Percentiles rank a stretch among this genome's conserved stretches.
Conservation (phyloP, 1,139 yeast species). For the Candida dubliniensis region DNA sequence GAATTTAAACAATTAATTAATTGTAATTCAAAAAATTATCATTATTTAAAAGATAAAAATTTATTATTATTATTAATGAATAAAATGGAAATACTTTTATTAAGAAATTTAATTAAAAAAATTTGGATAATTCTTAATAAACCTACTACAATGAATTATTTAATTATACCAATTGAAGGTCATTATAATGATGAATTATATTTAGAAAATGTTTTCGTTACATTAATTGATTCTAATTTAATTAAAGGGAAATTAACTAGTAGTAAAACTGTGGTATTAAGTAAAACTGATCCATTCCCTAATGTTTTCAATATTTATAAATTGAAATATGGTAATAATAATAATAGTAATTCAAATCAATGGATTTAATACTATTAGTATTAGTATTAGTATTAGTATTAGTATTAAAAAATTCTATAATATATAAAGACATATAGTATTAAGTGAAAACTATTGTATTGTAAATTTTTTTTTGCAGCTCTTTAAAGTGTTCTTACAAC, state of each 20-base stretch:
- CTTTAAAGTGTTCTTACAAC: too few relatives aligned
- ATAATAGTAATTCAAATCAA: slow-evolving; percentile 8
- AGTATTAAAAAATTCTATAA: too few relatives aligned
- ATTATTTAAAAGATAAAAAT: slow-evolving; percentile 35
- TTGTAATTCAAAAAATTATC: slow-evolving; percentile 29
- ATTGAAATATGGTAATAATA: slow-evolving; percentile 7
- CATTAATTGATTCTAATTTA: slow-evolving; percentile 53
- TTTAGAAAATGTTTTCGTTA: slow-evolving; percentile 49
- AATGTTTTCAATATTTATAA: slow-evolving; percentile 32
- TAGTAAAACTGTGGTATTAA: slow-evolving; percentile 44
- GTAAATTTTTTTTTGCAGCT: too few relatives aligned
- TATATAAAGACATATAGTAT: too few relatives aligned
- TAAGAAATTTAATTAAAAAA: slow-evolving; percentile 45
- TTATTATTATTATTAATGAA: slow-evolving; percentile 31
- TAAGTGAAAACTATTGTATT: too few relatives aligned
- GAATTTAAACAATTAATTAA: slow-evolving; percentile 31
- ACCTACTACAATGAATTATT: slow-evolving; percentile 32
- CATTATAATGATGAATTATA: slow-evolving; percentile 25
- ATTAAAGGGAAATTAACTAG: slow-evolving; percentile 55
- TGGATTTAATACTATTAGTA: slow-evolving; percentile 12
- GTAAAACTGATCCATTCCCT: slow-evolving; percentile 54
- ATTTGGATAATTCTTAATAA: slow-evolving; percentile 33
- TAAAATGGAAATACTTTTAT: slow-evolving; percentile 41
- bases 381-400: too few relatives aligned
- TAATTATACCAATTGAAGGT: slow-evolving; percentile 18